Evolutionary conservation across 1,284 basidiomycete species (phyloP), one percentile per base, ranked within the genome.

Genomic region (Ustilago vetiveriae): DNA sequence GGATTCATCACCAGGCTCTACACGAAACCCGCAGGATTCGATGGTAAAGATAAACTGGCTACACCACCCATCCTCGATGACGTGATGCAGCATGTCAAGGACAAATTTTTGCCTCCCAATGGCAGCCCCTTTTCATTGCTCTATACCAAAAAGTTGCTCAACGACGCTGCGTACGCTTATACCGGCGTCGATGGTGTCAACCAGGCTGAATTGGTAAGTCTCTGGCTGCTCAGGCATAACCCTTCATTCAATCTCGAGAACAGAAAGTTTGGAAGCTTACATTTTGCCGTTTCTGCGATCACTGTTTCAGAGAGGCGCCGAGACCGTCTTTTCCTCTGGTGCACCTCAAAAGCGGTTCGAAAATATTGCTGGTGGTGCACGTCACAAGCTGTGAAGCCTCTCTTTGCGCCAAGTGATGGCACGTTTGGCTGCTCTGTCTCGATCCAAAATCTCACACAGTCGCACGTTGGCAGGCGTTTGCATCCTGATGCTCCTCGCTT

Each of bases 251-350:
- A n/a, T n/a, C n/a, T n/a, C n/a, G n/a, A n/a, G n/a, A n/a, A n/a
- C n/a, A n/a, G n/a, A n/a, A n/a, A n/a, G n/a, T n/a, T n/a, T n/a
- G n/a, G n/a, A n/a, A n/a, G n/a, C n/a, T n/a, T n/a, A n/a, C 32
- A 9, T 16, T 16, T 35, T 35, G 32, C 16, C 32, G 4, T 27
- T 6, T 3, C 22, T 0, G 21, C n/a, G n/a, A n/a, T n/a, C n/a
- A n/a, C n/a, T n/a, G n/a, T n/a, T n/a, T n/a, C 40, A 72, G 70
- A 55, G 56, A 37, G 72, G 72, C n/a, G 72, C 70, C n/a, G 65
- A 69, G 30, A 19, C 17, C 3, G 70, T 74, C 6, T 74, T 74
- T 40, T 38, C 49, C 14, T 72, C 72, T 3, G 72, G 68, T 14
- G 63, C 50, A 21, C 69, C 64, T 6, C 44, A 47, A 30, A 60